A percentile compares a stretch with the other conserved stretches of the same genome.
Conservation (phyloP, 1,284 basidiomycete species). For the Spongiforma sp. region DNA sequence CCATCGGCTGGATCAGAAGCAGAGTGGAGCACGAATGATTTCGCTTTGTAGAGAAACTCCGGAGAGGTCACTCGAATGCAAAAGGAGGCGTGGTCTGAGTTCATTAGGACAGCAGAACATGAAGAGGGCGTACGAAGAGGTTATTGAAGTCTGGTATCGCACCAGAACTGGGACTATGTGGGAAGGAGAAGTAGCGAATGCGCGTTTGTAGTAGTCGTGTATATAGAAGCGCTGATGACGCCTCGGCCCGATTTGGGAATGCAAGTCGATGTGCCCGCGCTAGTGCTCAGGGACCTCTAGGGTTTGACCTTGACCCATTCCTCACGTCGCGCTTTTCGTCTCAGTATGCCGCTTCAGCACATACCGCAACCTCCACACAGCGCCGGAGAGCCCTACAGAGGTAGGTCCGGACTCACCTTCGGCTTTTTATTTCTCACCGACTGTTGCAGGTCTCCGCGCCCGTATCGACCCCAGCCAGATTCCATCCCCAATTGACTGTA, state of each 20-base stretch:
- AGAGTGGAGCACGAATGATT: constrained; percentile 46
- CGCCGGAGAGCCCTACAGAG: constrained; percentile 70
- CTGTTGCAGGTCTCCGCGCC: constrained; percentile 66
- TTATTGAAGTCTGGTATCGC: constrained; percentile 50
- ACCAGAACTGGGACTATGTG: constrained; percentile 66
- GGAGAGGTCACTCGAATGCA: constrained; percentile 54
- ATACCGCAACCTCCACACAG: constrained; percentile 83
- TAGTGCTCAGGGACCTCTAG: no score
- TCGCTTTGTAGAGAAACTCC: constrained; percentile 22
- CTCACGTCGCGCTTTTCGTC: background rate
- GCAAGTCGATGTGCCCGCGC: no score
- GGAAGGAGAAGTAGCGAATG: constrained; percentile 38
- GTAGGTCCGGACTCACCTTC: constrained; percentile 36
- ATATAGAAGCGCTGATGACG: no score
- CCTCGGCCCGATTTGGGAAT: no score
- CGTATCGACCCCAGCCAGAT: constrained; percentile 92
- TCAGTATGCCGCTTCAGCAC: constrained; percentile 39
- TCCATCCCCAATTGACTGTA: constrained; percentile 87
- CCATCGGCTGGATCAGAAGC: constrained; percentile 43
- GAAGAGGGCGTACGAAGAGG: constrained; percentile 49
- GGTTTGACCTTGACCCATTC: no score
- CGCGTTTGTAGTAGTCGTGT: constrained; percentile 30
- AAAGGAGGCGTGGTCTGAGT: constrained; percentile 54
- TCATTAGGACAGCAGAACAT: constrained; percentile 56
- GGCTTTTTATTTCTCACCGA: constrained; percentile 5